phyloP scores from a whole-genome alignment of 768 basidiomycete genomes.

The Suillus sp. region DNA sequence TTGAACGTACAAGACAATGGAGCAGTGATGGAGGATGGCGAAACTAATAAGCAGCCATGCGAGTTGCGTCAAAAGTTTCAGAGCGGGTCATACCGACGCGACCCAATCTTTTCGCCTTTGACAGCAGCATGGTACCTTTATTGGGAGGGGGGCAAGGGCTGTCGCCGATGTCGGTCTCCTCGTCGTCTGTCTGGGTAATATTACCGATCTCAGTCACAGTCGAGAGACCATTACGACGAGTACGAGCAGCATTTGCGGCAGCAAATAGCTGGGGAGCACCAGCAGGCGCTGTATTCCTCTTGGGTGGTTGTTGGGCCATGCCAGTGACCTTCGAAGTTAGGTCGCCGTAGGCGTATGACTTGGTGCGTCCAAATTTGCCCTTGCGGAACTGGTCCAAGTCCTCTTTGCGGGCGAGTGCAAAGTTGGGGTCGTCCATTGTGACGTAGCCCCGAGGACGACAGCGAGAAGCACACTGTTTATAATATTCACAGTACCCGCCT shows the following conservation, averaged over 20 bases:
- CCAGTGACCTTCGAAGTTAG: slow-evolving; percentile 44
- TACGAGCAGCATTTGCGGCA: slow-evolving; percentile 68
- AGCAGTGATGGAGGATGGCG: slow-evolving; percentile 12
- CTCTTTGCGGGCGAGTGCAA: slow-evolving; percentile 77
- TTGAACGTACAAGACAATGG: slow-evolving; percentile 4
- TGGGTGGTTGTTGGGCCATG: slow-evolving; percentile 45
- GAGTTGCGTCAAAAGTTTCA: slow-evolving; percentile 69
- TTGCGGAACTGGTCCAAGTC: slow-evolving; percentile 93
- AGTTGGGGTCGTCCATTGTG: slow-evolving; percentile 91
- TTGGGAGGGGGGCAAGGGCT: slow-evolving; percentile 86
- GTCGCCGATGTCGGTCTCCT: slow-evolving; percentile 77
- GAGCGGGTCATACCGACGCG: slow-evolving; percentile 56
- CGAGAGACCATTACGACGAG: slow-evolving; percentile 59
- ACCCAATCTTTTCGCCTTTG: slow-evolving; percentile 59
- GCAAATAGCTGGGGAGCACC: slow-evolving; percentile 61
- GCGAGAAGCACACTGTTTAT: slow-evolving; percentile 60
- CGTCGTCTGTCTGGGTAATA: slow-evolving; percentile 66
- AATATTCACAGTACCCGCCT: slow-evolving; percentile 94
- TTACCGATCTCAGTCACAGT: slow-evolving; percentile 73
- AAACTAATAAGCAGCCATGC: slow-evolving; percentile 49
- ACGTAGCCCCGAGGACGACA: slow-evolving; percentile 87
- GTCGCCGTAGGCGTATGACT: slow-evolving; percentile 94
- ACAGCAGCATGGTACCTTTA: slow-evolving; percentile 44
- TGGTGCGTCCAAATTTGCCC: slow-evolving; percentile 83
- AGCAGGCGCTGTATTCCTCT: slow-evolving; percentile 67